Evolutionary conservation across 2,329 filamentous ascomycete species (phyloP), one percentile per base, ranked within the genome.

Genomic region (Phialophora verrucosa): DNA sequence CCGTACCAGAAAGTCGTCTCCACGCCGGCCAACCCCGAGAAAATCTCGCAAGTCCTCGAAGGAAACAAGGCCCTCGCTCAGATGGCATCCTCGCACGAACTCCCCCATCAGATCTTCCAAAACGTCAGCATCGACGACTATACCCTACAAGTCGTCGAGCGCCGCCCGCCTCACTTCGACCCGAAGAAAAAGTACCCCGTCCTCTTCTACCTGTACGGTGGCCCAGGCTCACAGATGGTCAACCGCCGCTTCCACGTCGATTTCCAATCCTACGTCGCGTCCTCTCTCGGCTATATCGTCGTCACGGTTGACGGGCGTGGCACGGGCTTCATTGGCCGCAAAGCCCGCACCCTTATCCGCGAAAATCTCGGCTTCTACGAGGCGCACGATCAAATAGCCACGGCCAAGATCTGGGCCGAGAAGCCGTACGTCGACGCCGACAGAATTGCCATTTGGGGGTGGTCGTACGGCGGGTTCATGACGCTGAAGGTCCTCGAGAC

Each of bases 401-500:
- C 93, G 0, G 95, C 91, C 3, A 91, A 93, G 78, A 87, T 90
- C 70, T 98, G 92, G 89, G 90, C 90, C 0, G 81, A 83, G 44
- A 94, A 92, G 76, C 79, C 85, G 14, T 98, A 99, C 77, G 89
- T 97, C 14, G 96, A 99, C 76, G 83, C 86, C 29, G 84, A 87
- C 6, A 88, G 91, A 62, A 87, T 99, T 72, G 93, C 93, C 23
- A 96, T 99, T 75, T 99, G 95, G 95, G 95, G 95, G 56, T 99
- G 95, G 95, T 96, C 92, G 69, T 99, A 95, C 75, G 95, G 95
- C 65, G 95, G 95, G 11, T 99, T 96, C 83, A 91, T 91, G 83
- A 92, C 95, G 5, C 85, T 99, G 74, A 99, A 99, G 82, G 95
- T 92, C 0, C 88, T 99, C 12, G 95, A 99, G 82, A 86, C 88